Evolutionary conservation across 2,329 filamentous ascomycete species (phyloP).

Genomic region (Chlorencoelia australis): DNA sequence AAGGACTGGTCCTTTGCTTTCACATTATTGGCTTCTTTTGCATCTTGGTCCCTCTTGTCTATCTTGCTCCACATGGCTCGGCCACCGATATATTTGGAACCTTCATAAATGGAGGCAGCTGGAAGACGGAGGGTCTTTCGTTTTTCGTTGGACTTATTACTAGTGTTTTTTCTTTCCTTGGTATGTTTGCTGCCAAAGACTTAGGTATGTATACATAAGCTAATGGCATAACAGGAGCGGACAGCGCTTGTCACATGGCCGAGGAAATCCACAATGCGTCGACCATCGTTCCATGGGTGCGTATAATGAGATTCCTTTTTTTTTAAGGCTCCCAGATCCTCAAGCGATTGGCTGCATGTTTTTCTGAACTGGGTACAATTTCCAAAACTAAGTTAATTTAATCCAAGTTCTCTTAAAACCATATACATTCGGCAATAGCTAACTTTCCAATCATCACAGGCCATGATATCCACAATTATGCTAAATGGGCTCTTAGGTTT

Average conservation of each 20-base stretch:
- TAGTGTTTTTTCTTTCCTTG: constrained; percentile 4
- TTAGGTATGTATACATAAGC: too few species aligned
- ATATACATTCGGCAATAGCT: too few species aligned
- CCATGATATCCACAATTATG: constrained; percentile 35
- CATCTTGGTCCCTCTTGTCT: constrained; percentile 31
- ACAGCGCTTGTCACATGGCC: constrained; percentile 7
- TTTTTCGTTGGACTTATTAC: constrained; percentile 28
- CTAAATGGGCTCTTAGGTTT: constrained; percentile 39
- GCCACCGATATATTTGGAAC: constrained; percentile 21
- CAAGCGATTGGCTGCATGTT: too few species aligned
- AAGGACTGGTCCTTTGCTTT: constrained; percentile 33
- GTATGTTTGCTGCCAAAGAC: background rate
- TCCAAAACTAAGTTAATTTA: too few species aligned
- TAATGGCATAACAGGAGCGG: constrained; percentile 2
- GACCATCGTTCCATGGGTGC: constrained; percentile 5
- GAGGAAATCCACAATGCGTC: constrained; percentile 10
- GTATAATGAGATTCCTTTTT: too few species aligned
- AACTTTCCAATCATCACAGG: too few species aligned
- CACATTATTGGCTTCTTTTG: constrained; percentile 36
- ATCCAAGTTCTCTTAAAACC: too few species aligned
- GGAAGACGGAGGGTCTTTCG: constrained; percentile 24
- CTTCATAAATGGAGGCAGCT: constrained; percentile 25
- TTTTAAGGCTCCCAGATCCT: too few species aligned
- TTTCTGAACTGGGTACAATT: too few species aligned
- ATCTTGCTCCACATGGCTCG: constrained; percentile 14